Conservation (phyloP, 2,329 filamentous ascomycete species). For the Alternaria consortialis region DNA sequence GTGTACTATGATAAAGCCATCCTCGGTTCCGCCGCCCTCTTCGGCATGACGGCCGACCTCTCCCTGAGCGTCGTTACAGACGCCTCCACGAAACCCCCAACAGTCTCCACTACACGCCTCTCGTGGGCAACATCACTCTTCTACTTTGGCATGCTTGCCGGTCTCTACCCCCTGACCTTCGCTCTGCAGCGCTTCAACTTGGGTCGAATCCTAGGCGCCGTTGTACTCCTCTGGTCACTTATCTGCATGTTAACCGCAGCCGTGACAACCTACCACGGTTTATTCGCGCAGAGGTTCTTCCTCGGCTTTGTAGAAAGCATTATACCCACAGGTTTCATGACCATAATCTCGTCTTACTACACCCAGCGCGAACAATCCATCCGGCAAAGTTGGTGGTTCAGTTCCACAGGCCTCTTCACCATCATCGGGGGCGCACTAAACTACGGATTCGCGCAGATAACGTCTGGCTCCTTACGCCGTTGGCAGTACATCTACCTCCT, state of each 20-base stretch:
- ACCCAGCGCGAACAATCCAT: conserved; percentile 56
- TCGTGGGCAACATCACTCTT: conserved; percentile 82
- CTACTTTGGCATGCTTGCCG: conserved; percentile 81
- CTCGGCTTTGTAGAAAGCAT: conserved; percentile 65
- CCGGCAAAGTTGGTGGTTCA: conserved; percentile 72
- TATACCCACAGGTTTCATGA: conserved; percentile 66
- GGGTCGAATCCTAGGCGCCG: conserved; percentile 68
- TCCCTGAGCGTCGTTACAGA: conserved; percentile 63
- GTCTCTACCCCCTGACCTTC: conserved; percentile 77
- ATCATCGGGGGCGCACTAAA: conserved; percentile 46
- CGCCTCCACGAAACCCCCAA: conserved; percentile 60
- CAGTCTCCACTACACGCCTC: conserved; percentile 71
- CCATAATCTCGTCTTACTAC: conserved; percentile 58
- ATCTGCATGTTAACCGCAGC: conserved; percentile 75
- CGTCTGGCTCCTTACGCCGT: conserved; percentile 51
- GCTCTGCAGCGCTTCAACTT: conserved; percentile 73
- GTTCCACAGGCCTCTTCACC: conserved; percentile 58
- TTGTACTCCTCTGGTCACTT: conserved; percentile 72
- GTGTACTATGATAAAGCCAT: conserved; percentile 81
- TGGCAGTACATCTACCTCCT: conserved; percentile 76
- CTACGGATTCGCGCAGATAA: conserved; percentile 52
- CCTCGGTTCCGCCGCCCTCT: conserved; percentile 74
- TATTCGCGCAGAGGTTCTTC: conserved; percentile 66
- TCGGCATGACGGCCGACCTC: conserved; percentile 78
- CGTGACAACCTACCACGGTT: conserved; percentile 68